phyloP scores from a whole-genome alignment of 345 rosid genomes.

The Excoecaria cochinchinensis region DNA sequence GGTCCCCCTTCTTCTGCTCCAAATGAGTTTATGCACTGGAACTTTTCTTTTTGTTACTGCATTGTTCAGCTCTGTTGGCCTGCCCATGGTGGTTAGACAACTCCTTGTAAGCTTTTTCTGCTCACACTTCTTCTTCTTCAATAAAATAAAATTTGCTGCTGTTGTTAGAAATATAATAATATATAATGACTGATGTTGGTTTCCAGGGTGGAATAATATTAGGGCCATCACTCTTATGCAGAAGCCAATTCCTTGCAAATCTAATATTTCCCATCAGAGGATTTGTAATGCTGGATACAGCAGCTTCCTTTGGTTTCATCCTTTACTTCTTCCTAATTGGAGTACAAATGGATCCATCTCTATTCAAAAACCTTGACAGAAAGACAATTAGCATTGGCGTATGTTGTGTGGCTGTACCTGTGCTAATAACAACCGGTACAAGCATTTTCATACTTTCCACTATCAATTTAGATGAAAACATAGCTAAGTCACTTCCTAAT shows the following conservation, averaged over 20 bases:
- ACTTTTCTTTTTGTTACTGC: slow-evolving; percentile 11
- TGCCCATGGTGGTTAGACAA: slow-evolving; percentile 19
- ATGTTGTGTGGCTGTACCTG: slow-evolving; percentile 14
- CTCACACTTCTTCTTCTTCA: neutral
- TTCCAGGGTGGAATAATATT: slow-evolving; percentile 22
- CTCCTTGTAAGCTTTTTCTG: slow-evolving; percentile 15
- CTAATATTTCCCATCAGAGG: slow-evolving; percentile 15
- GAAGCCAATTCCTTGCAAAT: neutral
- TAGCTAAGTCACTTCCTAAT: neutral
- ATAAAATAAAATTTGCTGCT: neutral
- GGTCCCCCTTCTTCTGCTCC: slow-evolving; percentile 19
- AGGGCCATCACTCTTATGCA: slow-evolving; percentile 24
- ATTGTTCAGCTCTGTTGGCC: slow-evolving; percentile 17
- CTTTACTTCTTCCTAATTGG: slow-evolving; percentile 28
- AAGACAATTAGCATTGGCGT: slow-evolving; percentile 15
- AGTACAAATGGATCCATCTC: slow-evolving; percentile 18
- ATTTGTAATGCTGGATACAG: neutral
- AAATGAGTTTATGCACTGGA: slow-evolving; percentile 5
- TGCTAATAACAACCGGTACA: slow-evolving; percentile 8
- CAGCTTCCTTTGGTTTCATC: slow-evolving; percentile 14
- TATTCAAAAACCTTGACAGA: slow-evolving; percentile 19
- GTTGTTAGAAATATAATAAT: too few species aligned
- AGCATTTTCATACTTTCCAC: neutral
- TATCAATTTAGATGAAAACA: neutral
- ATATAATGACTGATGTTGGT: neutral